A percentile compares a stretch with the other conserved stretches of the same genome.
These are phyloP conservation scores for Sungouiozyma intestinalis DNA, from an alignment of 805 yeast species.

Conservation along the genomic window DNA sequence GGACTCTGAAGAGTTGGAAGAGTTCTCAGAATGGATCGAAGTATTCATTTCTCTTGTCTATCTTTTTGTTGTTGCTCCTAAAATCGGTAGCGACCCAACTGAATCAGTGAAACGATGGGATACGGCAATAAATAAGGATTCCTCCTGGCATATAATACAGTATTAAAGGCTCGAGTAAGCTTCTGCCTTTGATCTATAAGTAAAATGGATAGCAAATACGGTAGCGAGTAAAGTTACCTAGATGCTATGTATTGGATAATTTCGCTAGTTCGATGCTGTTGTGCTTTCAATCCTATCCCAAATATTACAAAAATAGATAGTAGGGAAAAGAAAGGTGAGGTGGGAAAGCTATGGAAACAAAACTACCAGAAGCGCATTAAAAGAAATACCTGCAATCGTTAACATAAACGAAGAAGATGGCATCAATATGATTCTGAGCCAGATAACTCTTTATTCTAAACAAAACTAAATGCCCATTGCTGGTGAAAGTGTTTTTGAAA, in stretches of 20 bases:
- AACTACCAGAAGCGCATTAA: not conserved
- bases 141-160: too few species aligned
- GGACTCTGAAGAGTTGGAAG: conserved; percentile 4
- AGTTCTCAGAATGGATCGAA: conserved; percentile 4
- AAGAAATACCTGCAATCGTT: not conserved
- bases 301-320: too few species aligned
- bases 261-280: not conserved
- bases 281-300: not conserved
- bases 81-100: too few species aligned
- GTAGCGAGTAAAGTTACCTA: not conserved
- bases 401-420: not conserved
- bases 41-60: not conserved
- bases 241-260: not conserved
- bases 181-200: too few species aligned
- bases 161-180: too few species aligned
- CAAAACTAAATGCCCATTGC: too few species aligned
- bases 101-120: too few species aligned
- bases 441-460: not conserved
- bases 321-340: not conserved
- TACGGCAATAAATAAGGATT: too few species aligned
- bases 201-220: too few species aligned
- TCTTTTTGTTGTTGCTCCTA: too few species aligned
- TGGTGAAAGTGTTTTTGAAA: too few species aligned
- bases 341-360: not conserved
- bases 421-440: not conserved